Evolutionary conservation across 2,329 filamentous ascomycete species (phyloP).

Genomic region (Sporothrix variecibatus): DNA sequence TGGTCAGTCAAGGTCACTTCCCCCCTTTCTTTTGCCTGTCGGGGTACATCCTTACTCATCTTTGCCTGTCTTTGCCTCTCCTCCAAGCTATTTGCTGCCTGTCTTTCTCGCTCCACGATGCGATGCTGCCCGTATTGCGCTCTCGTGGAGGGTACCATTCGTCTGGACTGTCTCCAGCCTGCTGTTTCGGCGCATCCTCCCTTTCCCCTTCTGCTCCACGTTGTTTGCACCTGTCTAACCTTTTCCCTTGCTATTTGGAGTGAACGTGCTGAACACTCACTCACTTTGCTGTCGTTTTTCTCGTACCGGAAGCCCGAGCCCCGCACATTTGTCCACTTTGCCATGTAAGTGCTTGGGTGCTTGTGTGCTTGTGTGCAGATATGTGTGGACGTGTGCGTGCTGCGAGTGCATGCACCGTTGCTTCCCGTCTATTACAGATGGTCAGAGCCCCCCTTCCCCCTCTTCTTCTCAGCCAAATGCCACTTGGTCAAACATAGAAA

Average conservation of each 20-base stretch:
- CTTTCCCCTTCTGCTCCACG: neutral
- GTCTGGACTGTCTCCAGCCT: constrained; percentile 3
- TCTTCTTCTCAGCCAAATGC: neutral
- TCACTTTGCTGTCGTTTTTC: neutral
- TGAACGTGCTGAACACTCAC: neutral
- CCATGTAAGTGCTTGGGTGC: neutral
- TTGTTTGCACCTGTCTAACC: neutral
- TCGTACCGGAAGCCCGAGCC: constrained; percentile 7
- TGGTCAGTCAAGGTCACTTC: neutral
- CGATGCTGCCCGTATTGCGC: neutral
- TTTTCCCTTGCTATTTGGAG: neutral
- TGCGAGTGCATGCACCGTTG: neutral
- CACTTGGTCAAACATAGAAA: constrained; percentile 21
- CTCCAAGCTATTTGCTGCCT: neutral
- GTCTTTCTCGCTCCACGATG: neutral
- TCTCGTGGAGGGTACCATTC: constrained; percentile 1
- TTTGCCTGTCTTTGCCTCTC: neutral
- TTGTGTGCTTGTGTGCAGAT: neutral
- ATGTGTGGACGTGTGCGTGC: neutral
- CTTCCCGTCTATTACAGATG: constrained; percentile 1
- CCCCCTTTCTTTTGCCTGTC: neutral
- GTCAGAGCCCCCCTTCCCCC: neutral
- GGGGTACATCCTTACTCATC: neutral
- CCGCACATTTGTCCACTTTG: neutral
- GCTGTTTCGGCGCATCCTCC: constrained; percentile 10